Evolutionary conservation across 2,329 filamentous ascomycete species (phyloP).

Genomic region (Aspergillus neoniger): DNA sequence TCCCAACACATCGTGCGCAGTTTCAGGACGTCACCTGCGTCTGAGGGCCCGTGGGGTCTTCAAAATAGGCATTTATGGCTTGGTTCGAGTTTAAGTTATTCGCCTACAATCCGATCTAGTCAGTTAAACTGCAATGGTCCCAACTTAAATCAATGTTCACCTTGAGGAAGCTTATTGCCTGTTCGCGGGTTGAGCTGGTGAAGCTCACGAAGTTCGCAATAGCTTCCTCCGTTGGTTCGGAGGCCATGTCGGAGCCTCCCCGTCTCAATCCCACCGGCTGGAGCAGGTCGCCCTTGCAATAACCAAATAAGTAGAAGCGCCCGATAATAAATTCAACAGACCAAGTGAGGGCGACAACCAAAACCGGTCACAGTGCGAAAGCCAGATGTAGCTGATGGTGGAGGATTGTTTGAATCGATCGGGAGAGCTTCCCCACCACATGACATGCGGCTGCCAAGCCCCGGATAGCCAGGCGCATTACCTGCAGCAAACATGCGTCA

Average conservation of each 20-base stretch:
- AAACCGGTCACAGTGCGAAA: neutral
- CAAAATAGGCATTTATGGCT: slow-evolving; percentile 52
- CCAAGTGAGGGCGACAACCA: neutral
- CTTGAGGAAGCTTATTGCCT: slow-evolving; percentile 46
- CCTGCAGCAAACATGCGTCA: neutral
- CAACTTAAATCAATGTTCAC: slow-evolving; percentile 23
- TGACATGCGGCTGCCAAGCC: slow-evolving; percentile 22
- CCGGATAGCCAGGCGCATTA: neutral
- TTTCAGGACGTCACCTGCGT: slow-evolving; percentile 30
- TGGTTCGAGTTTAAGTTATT: slow-evolving; percentile 48
- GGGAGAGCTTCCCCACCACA: slow-evolving; percentile 23
- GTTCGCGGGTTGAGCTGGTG: slow-evolving; percentile 42
- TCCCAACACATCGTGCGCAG: neutral
- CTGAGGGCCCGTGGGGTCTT: slow-evolving; percentile 43
- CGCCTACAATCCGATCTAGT: slow-evolving; percentile 35
- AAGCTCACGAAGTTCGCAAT: slow-evolving; percentile 45
- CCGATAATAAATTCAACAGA: neutral
- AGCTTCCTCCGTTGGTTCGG: slow-evolving; percentile 44
- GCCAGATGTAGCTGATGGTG: neutral
- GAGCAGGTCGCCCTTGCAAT: neutral
- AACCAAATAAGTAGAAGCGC: neutral
- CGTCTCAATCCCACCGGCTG: neutral
- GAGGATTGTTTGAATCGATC: neutral
- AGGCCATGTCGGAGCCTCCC: slow-evolving; percentile 30
- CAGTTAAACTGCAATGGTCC: slow-evolving; percentile 7